Evolutionary conservation across 1,284 basidiomycete genomes (phyloP).

Genomic region (Phlebopus sp.): DNA sequence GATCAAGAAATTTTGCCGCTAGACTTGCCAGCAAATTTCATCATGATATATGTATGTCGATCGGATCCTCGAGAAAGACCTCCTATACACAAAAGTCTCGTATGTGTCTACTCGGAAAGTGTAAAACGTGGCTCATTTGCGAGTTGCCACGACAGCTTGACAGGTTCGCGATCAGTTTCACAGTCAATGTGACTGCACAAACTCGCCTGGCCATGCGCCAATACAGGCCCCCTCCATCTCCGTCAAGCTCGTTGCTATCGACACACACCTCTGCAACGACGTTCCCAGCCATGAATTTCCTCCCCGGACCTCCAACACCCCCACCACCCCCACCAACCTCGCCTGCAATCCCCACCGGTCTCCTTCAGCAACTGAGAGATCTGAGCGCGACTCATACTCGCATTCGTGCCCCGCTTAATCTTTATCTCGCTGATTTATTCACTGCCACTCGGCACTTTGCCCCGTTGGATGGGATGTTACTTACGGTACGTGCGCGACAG

Average conservation of each 20-base stretch:
- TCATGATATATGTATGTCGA: slow-evolving; percentile 70
- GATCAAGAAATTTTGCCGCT: slow-evolving; percentile 38
- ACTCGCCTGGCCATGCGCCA: slow-evolving; percentile 37
- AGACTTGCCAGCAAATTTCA: slow-evolving; percentile 67
- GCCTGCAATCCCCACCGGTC: slow-evolving; percentile 36
- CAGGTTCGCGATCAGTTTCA: slow-evolving; percentile 71
- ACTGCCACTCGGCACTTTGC: slow-evolving; percentile 69
- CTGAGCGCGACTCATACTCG: slow-evolving; percentile 35
- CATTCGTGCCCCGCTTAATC: slow-evolving; percentile 48
- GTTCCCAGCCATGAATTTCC: slow-evolving; percentile 17
- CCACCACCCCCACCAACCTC: slow-evolving; percentile 12
- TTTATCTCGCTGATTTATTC: slow-evolving; percentile 70
- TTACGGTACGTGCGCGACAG: slow-evolving; percentile 55
- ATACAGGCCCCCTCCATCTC: slow-evolving; percentile 31
- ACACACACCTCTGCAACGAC: slow-evolving; percentile 25
- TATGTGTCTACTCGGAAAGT: slow-evolving; percentile 34
- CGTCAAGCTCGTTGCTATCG: slow-evolving; percentile 21
- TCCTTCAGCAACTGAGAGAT: slow-evolving; percentile 38
- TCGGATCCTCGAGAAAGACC: slow-evolving; percentile 62
- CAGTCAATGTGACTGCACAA: slow-evolving; percentile 44
- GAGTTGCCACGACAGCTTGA: slow-evolving; percentile 51
- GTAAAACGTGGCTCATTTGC: slow-evolving; percentile 3
- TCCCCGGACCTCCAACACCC: slow-evolving; percentile 20
- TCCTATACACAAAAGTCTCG: slow-evolving; percentile 58
- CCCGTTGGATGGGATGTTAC: slow-evolving; percentile 62